Conservation (phyloP, 83 land plant species). For the Diphasiastrum complanatum region DNA sequence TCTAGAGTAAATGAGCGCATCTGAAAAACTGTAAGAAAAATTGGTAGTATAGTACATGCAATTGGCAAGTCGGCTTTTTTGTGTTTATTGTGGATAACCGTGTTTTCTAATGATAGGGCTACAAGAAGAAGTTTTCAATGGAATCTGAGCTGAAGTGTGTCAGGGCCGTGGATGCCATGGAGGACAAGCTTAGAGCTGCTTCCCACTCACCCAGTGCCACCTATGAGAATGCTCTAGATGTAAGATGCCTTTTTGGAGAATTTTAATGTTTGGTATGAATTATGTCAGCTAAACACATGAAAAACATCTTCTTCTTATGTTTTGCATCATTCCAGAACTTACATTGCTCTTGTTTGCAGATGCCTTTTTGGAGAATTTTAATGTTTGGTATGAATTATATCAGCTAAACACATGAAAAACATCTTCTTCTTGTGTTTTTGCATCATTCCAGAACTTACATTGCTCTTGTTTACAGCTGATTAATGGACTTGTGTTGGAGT, state of each 20-base stretch:
- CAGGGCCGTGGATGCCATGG: slow-evolving; percentile 33
- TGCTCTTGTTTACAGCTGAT: slow-evolving; percentile 22
- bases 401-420: too few species aligned
- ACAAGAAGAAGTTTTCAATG: slow-evolving; percentile 28
- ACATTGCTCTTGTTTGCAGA: too few species aligned
- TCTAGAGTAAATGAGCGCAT: too few species aligned
- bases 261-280: too few species aligned
- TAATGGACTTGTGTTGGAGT: slow-evolving; percentile 23
- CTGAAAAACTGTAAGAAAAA: too few species aligned
- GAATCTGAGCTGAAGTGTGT: slow-evolving; percentile 40
- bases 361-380: too few species aligned
- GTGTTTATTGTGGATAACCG: background rate
- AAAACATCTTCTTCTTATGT: too few species aligned
- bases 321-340: too few species aligned
- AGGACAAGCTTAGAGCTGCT: slow-evolving; percentile 32
- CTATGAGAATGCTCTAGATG: slow-evolving; percentile 26
- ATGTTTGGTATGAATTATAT: too few species aligned
- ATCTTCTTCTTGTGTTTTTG: background rate
- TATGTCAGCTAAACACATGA: too few species aligned
- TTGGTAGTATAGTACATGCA: too few species aligned
- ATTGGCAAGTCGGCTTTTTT: background rate
- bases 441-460: background rate
- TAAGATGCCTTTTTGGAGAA: slow-evolving; percentile 9
- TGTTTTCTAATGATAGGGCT: slow-evolving; percentile 14
- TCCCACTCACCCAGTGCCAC: slow-evolving; percentile 29